phyloP scores from a whole-genome alignment of 2,329 filamentous ascomycete genomes.

The Teratosphaeria zuluensis region DNA sequence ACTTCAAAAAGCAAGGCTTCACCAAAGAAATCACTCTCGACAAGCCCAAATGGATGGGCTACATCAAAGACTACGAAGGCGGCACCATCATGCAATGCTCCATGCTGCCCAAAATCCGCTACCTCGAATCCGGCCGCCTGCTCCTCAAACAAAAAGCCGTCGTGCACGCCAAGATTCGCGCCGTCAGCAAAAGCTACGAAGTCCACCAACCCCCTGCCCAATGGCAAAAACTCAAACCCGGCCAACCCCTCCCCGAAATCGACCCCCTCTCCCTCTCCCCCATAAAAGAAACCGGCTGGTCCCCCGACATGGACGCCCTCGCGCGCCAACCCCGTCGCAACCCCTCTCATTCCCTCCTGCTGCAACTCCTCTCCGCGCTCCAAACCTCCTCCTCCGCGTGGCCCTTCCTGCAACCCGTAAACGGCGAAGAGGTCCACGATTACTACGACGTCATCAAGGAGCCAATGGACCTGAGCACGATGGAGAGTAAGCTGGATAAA shows the following conservation, averaged over 20 bases:
- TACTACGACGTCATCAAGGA: conserved; percentile 98
- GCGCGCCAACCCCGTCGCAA: conserved; percentile 90
- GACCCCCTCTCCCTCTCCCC: conserved; percentile 79
- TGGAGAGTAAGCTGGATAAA: conserved; percentile 91
- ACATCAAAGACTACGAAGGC: conserved; percentile 98
- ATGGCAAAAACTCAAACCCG: conserved; percentile 57
- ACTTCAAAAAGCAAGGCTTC: conserved; percentile 98
- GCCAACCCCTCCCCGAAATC: conserved; percentile 52
- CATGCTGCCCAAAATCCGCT: conserved; percentile 90
- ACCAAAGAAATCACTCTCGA: conserved; percentile 96
- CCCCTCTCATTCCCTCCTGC: conserved; percentile 88
- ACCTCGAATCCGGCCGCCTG: conserved; percentile 88
- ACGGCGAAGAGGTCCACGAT: conserved; percentile 91
- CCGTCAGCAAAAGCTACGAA: conserved; percentile 79
- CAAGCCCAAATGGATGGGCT: conserved; percentile 92
- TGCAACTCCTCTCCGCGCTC: conserved; percentile 86
- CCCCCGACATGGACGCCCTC: conserved; percentile 93
- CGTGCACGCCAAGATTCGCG: conserved; percentile 87
- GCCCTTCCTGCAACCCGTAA: conserved; percentile 92
- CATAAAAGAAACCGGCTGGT: conserved; percentile 88
- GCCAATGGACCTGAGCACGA: conserved; percentile 91
- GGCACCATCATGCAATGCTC: conserved; percentile 99
- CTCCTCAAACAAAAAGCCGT: conserved; percentile 94
- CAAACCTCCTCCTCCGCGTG: conserved; percentile 89
- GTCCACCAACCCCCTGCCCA: conserved; percentile 76